Conservation (phyloP, 2,329 filamentous ascomycete genomes). For the Plectosphaerella cucumerina region DNA sequence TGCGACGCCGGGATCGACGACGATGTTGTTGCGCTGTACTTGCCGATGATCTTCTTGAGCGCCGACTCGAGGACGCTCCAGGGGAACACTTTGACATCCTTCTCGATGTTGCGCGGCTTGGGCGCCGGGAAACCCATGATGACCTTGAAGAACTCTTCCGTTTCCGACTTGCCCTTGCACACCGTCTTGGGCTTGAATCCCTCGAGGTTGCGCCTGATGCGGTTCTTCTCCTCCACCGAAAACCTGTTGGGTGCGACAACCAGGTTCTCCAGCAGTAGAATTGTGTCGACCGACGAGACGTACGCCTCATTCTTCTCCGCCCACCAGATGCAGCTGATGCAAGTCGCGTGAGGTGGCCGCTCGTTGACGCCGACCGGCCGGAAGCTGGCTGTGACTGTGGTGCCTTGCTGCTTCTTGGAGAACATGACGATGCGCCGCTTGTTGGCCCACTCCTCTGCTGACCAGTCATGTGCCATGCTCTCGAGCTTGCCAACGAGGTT, state of each 20-base stretch:
- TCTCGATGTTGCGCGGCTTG: conserved; percentile 96
- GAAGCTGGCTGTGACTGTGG: conserved; percentile 77
- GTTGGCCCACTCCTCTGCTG: conserved; percentile 71
- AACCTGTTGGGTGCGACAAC: conserved; percentile 74
- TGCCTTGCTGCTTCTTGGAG: conserved; percentile 74
- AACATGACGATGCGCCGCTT: conserved; percentile 87
- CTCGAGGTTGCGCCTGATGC: conserved; percentile 91
- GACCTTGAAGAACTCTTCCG: conserved; percentile 96
- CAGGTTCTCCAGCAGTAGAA: conserved; percentile 87
- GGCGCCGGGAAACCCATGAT: conserved; percentile 97
- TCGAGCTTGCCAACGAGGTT: conserved; percentile 84
- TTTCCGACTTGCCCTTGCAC: conserved; percentile 87
- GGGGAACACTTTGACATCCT: conserved; percentile 97
- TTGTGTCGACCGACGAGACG: conserved; percentile 95
- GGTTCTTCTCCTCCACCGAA: conserved; percentile 96
- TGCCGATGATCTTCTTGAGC: conserved; percentile 96
- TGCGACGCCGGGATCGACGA: conserved; percentile 31
- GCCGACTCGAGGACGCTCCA: conserved; percentile 88
- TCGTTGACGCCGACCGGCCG: conserved; percentile 74
- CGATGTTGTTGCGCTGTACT: conserved; percentile 66
- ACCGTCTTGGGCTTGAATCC: conserved; percentile 91
- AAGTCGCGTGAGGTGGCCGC: conserved; percentile 77
- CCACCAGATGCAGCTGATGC: conserved; percentile 98
- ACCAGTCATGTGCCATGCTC: conserved; percentile 80
- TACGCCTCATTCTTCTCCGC: conserved; percentile 85